Percentiles rank a stretch among this genome's conserved stretches.
phyloP scores from a whole-genome alignment of 306 rosid genomes.

The Trifolium fragiferum region DNA sequence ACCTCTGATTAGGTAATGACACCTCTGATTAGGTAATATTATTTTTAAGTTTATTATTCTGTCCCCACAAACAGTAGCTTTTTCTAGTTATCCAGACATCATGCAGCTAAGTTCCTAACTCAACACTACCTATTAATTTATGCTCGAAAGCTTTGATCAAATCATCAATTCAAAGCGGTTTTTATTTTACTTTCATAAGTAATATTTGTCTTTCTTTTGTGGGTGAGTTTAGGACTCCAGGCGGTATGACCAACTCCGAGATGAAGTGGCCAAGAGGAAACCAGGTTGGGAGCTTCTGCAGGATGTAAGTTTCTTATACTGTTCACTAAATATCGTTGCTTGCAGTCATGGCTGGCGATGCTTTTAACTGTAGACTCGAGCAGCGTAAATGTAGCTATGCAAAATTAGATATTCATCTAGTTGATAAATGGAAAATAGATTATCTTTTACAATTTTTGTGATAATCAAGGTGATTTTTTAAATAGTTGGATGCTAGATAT shows the following conservation, averaged over 20 bases:
- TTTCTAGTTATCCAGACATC: slow-evolving; percentile 20
- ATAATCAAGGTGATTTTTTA: background rate
- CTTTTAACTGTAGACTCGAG: slow-evolving; percentile 9
- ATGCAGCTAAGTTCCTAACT: background rate
- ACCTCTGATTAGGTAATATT: background rate
- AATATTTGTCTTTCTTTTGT: slow-evolving; percentile 22
- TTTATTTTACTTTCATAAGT: slow-evolving; percentile 26
- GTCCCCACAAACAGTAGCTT: slow-evolving; percentile 20
- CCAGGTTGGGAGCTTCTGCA: slow-evolving; percentile 98
- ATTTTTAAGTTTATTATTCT: slow-evolving; percentile 10
- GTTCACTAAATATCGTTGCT: slow-evolving; percentile 19
- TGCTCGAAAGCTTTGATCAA: slow-evolving; percentile 2
- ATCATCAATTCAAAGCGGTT: slow-evolving; percentile 5
- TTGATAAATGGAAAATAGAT: slow-evolving; percentile 19
- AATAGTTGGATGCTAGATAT: slow-evolving; percentile 16
- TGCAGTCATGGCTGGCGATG: slow-evolving; percentile 28
- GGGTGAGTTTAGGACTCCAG: slow-evolving; percentile 70
- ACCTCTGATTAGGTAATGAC: background rate
- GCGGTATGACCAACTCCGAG: slow-evolving; percentile 85
- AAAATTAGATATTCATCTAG: slow-evolving; percentile 15
- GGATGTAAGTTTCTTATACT: slow-evolving; percentile 60
- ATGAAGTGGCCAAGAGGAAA: slow-evolving; percentile 80
- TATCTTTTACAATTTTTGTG: slow-evolving; percentile 9
- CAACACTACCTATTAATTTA: slow-evolving; percentile 2
- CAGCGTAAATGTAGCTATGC: slow-evolving; percentile 12